Base-by-base conservation (phyloP, 202 grass and related monocot genomes). In the Digitaria exilis region DNA sequence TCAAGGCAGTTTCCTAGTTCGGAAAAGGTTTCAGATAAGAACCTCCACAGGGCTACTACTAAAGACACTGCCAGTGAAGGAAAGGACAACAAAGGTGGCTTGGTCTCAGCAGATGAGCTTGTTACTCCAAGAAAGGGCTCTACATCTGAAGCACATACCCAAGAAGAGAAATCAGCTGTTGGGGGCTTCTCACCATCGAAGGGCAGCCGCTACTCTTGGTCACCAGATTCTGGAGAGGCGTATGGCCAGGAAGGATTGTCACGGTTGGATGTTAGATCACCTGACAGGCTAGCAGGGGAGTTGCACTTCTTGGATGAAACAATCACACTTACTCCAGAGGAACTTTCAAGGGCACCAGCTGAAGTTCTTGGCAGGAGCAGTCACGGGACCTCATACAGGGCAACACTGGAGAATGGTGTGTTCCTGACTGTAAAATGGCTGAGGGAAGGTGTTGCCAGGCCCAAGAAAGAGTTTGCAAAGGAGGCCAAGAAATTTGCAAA, bases 381-480 rank as follows among this genome's bases (percentile, higher is more conserved):
- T 29, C 93, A 99, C 18, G 96, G 96, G 46, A 99, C 93, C 43
- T 99, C 93, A 0, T 99, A 99, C 71, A 89, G 96, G 67, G 96
- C 96, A n/a, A 99, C 96, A 4, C 56, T 99, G 35, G 96, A 99
- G 43, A 99, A 99, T 49, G 93, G 96, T 29, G 91, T 99, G 12
- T 96, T 94, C 80, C 61, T 99, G 77, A 99, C 96, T 35, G 96
- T 99, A 59, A 99, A 99, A 80, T 99, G 96, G 96, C 75, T 99
- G 28, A 89, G 89, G 76, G 96, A 99, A 92, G 96, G 96, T 41
- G 93, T 99, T 1, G 93, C 93, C 5, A 94, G 94, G 65, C 91
- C 89, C 67, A 99, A 96, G 82, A 99, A 94, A 72, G 93, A 99
- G 86, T 99, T 99, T 45, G 41, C 91, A 0, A 99, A 99, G 76